Evolutionary conservation across 148 eudicot genomes (phyloP).

Genomic region (Selenicereus undatus): DNA sequence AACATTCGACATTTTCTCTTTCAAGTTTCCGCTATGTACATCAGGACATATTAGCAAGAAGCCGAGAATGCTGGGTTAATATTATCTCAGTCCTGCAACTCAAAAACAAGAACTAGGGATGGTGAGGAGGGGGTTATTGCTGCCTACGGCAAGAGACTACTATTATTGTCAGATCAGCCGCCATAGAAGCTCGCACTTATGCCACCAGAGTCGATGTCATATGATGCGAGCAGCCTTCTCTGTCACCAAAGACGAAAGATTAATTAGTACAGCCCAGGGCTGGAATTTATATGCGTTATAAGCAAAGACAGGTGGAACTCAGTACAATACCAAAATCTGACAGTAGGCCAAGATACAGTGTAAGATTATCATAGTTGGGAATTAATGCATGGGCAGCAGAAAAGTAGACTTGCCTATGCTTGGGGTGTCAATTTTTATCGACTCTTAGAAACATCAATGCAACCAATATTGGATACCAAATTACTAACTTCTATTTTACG

Average conservation of each 20-base stretch:
- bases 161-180: constrained; percentile 18
- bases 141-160: constrained; percentile 3
- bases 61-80: constrained; percentile 14
- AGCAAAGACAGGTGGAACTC: neutral
- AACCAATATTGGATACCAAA: neutral
- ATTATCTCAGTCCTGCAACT: constrained; percentile 13
- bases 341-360: neutral
- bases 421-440: neutral
- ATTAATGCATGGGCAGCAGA: neutral
- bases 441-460: neutral
- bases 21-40: constrained; percentile 24
- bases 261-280: too few species aligned
- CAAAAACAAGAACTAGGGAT: neutral
- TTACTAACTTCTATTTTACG: neutral
- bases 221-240: constrained; percentile 47
- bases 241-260: constrained; percentile 19
- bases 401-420: neutral
- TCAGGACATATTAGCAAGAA: constrained; percentile 10
- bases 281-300: too few species aligned
- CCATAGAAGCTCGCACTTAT: constrained; percentile 18
- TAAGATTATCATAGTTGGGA: neutral
- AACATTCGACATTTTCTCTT: constrained; percentile 11
- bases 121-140: constrained; percentile 1
- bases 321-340: neutral
- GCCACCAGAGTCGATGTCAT: constrained; percentile 38